Evolutionary conservation across 169 alveolate species (phyloP).

Genomic region (Plasmodium adleri): DNA sequence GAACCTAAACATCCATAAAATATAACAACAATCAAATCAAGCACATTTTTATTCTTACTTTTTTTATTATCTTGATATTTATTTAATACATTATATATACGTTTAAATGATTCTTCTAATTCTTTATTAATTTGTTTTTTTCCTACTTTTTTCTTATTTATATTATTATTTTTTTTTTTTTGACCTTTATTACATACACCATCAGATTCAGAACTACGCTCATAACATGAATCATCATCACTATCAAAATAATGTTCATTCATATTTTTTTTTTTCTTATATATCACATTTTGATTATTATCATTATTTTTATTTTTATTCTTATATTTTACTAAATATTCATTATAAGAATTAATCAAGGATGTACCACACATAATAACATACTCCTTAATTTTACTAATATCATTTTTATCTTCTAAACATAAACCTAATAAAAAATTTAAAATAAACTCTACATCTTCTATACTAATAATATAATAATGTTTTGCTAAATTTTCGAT

Average conservation of each 20-base stretch:
- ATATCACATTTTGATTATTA: not conserved
- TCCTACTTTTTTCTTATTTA: too few species aligned
- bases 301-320: conserved; percentile 19
- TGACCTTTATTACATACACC: too few species aligned
- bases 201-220: too few species aligned
- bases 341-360: conserved; percentile 52
- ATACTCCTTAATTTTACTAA: conserved; percentile 59
- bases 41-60: conserved; percentile 57
- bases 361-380: conserved; percentile 48
- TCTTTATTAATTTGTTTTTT: conserved; percentile 27
- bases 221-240: not conserved
- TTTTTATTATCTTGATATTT: conserved; percentile 68
- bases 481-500: conserved; percentile 31
- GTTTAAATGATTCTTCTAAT: conserved; percentile 44
- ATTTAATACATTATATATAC: conserved; percentile 46
- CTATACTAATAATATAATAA: conserved; percentile 29
- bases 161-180: too few species aligned
- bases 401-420: conserved; percentile 59
- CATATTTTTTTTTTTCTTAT: conserved; percentile 7
- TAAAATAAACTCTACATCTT: conserved; percentile 63
- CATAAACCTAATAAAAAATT: conserved; percentile 74
- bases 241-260: not conserved
- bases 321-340: conserved; percentile 8
- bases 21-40: conserved; percentile 63
- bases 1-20: conserved; percentile 70